A percentile compares a stretch with the other conserved stretches of the same genome.
Evolutionary conservation across 169 alveolate genomes (phyloP).

Genomic region (Plasmodium vinckei): DNA sequence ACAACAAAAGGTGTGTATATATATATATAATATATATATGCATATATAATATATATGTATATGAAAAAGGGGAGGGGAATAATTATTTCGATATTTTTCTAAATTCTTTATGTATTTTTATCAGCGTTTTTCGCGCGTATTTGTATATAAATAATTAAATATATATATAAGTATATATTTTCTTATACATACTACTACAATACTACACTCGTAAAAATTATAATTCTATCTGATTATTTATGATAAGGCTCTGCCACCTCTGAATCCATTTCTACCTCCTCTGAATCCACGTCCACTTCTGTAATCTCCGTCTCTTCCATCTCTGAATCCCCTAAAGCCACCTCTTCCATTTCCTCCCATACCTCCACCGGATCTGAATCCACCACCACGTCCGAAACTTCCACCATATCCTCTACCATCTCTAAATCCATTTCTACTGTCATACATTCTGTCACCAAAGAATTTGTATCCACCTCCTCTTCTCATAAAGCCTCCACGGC

Average conservation of each 20-base stretch:
- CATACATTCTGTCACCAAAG: constrained; percentile 73
- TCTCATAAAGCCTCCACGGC: constrained; percentile 67
- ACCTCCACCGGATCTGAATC: constrained; percentile 61
- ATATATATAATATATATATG: too few species aligned
- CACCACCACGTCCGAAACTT: constrained; percentile 57
- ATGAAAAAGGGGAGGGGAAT: too few species aligned
- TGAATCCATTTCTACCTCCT: constrained; percentile 76
- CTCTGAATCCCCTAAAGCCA: constrained; percentile 78
- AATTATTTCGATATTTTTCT: too few species aligned
- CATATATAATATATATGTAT: too few species aligned
- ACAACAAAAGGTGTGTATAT: too few species aligned
- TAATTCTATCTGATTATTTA: constrained; percentile 11
- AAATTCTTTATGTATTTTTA: too few species aligned
- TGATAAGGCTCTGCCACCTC: constrained; percentile 61
- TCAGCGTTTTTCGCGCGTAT: too few species aligned
- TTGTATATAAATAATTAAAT: neutral
- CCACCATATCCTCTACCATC: constrained; percentile 78
- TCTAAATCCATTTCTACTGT: constrained; percentile 70
- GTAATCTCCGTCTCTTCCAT: constrained; percentile 75
- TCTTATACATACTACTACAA: neutral
- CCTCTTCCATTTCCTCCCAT: constrained; percentile 76
- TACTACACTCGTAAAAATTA: neutral
- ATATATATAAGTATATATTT: neutral
- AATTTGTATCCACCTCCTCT: constrained; percentile 75
- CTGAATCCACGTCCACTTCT: constrained; percentile 74